Percentiles rank a stretch among this genome's conserved stretches.
Conservation (phyloP, 2,329 filamentous ascomycete genomes). For the Diaporthe citrichinensis region DNA sequence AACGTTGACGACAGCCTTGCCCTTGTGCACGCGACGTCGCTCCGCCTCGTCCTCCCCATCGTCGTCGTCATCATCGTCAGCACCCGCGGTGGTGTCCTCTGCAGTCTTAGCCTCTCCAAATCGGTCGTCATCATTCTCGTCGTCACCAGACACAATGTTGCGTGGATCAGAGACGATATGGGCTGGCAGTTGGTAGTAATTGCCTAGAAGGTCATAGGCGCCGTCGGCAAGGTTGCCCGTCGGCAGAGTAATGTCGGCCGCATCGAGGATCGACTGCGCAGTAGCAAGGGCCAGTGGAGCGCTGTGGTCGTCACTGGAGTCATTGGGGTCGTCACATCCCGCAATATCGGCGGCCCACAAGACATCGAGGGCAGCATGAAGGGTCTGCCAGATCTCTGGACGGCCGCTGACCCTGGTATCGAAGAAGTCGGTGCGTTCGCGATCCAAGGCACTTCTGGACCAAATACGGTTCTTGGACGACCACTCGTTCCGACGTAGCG, state of each 20-base stretch:
- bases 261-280: conserved; percentile 85
- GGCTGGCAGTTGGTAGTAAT: conserved; percentile 77
- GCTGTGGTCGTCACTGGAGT: conserved; percentile 52
- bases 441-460: conserved; percentile 77
- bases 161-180: conserved; percentile 78
- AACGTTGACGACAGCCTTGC: conserved; percentile 62
- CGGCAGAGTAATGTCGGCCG: conserved; percentile 81
- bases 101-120: conserved; percentile 42
- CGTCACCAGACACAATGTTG: conserved; percentile 60
- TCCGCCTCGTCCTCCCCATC: conserved; percentile 43
- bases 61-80: conserved; percentile 46
- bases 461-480: conserved; percentile 73
- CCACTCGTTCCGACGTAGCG: conserved; percentile 77
- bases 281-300: conserved; percentile 66
- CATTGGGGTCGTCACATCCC: conserved; percentile 31
- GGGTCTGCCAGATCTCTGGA: conserved; percentile 83
- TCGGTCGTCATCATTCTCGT: conserved; percentile 37
- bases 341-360: conserved; percentile 70
- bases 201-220: conserved; percentile 79
- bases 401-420: conserved; percentile 87
- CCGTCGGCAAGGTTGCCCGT: conserved; percentile 80
- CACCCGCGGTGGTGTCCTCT: conserved; percentile 47
- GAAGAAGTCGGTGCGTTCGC: conserved; percentile 87
- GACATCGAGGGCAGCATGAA: conserved; percentile 77
- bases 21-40: conserved; percentile 64